Evolutionary conservation across 495 filamentous ascomycete species (phyloP), one percentile per base, ranked within the genome.

Genomic region (Evernia prunastri): DNA sequence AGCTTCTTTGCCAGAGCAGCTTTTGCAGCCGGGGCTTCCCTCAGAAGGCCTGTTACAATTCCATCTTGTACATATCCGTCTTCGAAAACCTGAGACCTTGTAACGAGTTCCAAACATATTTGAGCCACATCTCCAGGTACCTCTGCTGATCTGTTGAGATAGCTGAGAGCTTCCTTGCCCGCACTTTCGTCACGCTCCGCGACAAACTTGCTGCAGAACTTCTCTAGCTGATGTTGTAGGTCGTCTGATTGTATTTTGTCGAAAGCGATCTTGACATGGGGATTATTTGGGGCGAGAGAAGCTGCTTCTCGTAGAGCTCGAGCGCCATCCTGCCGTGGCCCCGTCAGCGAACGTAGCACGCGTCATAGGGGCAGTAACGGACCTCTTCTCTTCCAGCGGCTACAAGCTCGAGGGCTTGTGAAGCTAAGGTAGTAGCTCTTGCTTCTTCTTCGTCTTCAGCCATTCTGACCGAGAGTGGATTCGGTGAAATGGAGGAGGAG

Each of bases 281-380:
- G 59, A 68, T 86, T 80, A 3, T 84, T 77, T 29, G 85, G 82
- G 20, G 82, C 82, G 56, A 89, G 75, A n/a, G 80, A 80, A 60
- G 82, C 77, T 29, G 86, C 86, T 76, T 88, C 83, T 73, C 83
- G 79, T 51, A 89, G 76, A 58, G 81, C 81, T 60, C 83, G 78
- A 43, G 81, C 79, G 33, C 82, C 84, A 56, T 81, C 82, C 84
- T 87, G 67, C 59, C 59, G 60, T 23, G 27, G 60, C 25, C 25
- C 53, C 43, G 60, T 68, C 60, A 69, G 64, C 58, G 37, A 60
- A 17, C 20, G 54, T 31, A 39, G 66, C 39, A 68, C 35, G 63
- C 60, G 64, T 67, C 58, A 64, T 36, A 42, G 58, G 13, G 31
- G 63, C 47, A 59, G 67, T 71, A 13, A 72, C n/a, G 15, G 47